These are phyloP conservation scores for Teunomyces pallodes DNA, from an alignment of 805 yeast species.

Conservation along the genomic window DNA sequence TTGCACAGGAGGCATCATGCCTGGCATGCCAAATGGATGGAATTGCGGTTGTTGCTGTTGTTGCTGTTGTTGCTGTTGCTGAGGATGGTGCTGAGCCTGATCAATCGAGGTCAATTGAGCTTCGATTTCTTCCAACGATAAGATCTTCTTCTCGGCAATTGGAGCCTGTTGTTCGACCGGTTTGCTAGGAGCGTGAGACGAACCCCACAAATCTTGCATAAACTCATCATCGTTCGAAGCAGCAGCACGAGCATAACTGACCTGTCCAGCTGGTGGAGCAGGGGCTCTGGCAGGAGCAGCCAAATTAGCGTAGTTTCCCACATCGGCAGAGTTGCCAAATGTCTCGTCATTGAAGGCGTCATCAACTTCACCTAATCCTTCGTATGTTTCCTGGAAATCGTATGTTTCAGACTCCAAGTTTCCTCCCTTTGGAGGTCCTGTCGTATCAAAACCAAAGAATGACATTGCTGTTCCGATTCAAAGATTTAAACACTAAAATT, in stretches of 20 bases:
- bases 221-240: slow-evolving; percentile 43
- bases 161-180: slow-evolving; percentile 33
- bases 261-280: slow-evolving; percentile 24
- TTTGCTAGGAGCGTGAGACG: slow-evolving; percentile 25
- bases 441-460: slow-evolving; percentile 63
- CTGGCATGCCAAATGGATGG: slow-evolving; percentile 36
- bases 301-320: slow-evolving; percentile 15
- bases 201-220: slow-evolving; percentile 46
- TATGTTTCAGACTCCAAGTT: slow-evolving; percentile 25
- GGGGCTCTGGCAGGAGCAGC: slow-evolving; percentile 7
- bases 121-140: slow-evolving; percentile 83
- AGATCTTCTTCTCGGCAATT: slow-evolving; percentile 45
- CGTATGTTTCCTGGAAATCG: slow-evolving; percentile 84
- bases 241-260: slow-evolving; percentile 43
- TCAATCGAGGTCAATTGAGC: slow-evolving; percentile 62
- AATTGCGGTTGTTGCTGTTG: slow-evolving; percentile 31
- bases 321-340: slow-evolving; percentile 63
- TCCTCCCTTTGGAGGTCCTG: slow-evolving; percentile 31
- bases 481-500: too few species aligned
- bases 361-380: slow-evolving; percentile 74
- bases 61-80: slow-evolving; percentile 20
- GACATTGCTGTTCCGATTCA: slow-evolving; percentile 45
- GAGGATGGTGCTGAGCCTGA: slow-evolving; percentile 21
- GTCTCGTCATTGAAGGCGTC: slow-evolving; percentile 83
- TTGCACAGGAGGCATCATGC: slow-evolving; percentile 30